These are phyloP conservation scores for Globisporangium ultimum DNA, from an alignment of 352 stramenopile species.

Conservation along the genomic window DNA sequence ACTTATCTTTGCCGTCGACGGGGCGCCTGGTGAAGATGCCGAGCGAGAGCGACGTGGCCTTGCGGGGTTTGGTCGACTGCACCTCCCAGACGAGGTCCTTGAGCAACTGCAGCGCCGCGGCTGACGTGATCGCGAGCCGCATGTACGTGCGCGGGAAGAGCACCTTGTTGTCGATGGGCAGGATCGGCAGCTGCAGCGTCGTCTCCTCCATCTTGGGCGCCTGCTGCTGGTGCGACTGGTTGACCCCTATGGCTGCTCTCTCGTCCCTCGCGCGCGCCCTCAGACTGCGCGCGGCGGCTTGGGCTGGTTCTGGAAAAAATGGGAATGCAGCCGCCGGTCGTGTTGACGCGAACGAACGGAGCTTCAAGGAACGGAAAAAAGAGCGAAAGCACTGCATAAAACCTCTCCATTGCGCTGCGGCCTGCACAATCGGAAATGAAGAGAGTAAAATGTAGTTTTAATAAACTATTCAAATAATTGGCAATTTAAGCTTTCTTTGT, in stretches of 20 bases:
- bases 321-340: neutral
- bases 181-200: constrained; percentile 48
- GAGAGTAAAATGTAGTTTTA: neutral
- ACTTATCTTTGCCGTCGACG: constrained; percentile 15
- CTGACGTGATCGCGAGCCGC: constrained; percentile 61
- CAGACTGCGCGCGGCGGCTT: neutral
- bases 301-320: constrained; percentile 9
- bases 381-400: neutral
- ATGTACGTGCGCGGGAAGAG: constrained; percentile 77
- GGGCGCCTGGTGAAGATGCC: constrained; percentile 59
- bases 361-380: constrained; percentile 3
- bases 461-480: no score
- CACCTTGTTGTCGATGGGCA: constrained; percentile 67
- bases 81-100: constrained; percentile 80
- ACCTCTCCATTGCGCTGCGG: neutral
- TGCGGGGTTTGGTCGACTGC: constrained; percentile 42
- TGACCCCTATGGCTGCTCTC: constrained; percentile 15
- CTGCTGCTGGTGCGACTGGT: constrained; percentile 14
- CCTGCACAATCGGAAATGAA: neutral
- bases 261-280: neutral
- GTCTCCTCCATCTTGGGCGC: constrained; percentile 18
- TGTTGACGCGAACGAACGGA: constrained; percentile 11
- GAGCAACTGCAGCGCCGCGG: constrained; percentile 63
- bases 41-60: constrained; percentile 42
- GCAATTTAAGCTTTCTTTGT: no score